Base-by-base conservation (phyloP, 2,329 filamentous ascomycete genomes). In the Alternaria arbusti region DNA sequence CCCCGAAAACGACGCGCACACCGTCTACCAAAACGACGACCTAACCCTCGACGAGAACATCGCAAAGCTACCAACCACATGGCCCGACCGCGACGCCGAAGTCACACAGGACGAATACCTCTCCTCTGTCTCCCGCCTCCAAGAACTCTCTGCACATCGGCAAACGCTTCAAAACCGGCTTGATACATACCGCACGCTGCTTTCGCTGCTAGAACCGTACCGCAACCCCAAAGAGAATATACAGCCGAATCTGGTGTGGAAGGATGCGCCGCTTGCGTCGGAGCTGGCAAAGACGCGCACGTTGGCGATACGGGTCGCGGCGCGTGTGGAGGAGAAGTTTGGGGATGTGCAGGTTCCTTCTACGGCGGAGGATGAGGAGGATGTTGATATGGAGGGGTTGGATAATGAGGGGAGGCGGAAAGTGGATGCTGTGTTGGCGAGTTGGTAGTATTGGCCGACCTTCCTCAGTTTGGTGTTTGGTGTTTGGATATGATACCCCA, bases 251-350 rank as follows among this genome's bases (percentile, higher is more conserved):
- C 77, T 93, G 4, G 84, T 91, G 2, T 89, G 88, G 54, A 86
- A 86, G 30, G 86, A 90, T 73, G 88, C 89, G 2, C 85, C 88
- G 51, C 77, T 93, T 10, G 90, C 90, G 74, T 82, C 82, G 57
- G 90, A 93, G 78, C 80, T 93, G 58, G 86, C 89, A 75, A 86
- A 85, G 65, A 91, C 90, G 85, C 85, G 89, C 32, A 82, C 89
- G 67, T 78, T 93, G 65, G 77, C 78, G 12, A 76, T 81, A 44
- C 63, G 80, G 11, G 79, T 82, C 30, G 75, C 75, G 4, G 79
- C 75, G 5, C 71, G 79, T 54, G 68, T 81, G 3, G 72, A 63
- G 1, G 77, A 78, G 63, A 70, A 54, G 57, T 74, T 74, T 57
- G 75, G 69, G 2, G 65, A 75, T 60, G 69, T 75, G 12, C 69